phyloP scores from a whole-genome alignment of 1,284 basidiomycete species.

The Exsudoporus floridanus region DNA sequence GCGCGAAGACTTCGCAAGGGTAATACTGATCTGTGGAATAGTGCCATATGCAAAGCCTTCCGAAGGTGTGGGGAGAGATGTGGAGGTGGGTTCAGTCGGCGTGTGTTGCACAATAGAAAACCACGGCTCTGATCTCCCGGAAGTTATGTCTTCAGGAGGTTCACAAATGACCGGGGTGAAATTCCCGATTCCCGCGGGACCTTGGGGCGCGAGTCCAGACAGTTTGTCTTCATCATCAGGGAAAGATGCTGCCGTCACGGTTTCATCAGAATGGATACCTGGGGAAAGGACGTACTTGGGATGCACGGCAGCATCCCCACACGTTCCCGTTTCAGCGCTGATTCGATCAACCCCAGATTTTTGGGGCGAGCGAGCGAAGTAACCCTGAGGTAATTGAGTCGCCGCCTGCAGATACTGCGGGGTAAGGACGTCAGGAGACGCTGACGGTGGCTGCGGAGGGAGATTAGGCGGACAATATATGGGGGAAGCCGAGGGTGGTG shows the following conservation, averaged over 20 bases:
- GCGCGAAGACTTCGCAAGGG: conserved; percentile 31
- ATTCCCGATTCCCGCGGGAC: conserved; percentile 28
- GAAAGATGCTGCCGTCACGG: conserved; percentile 22
- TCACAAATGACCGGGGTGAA: conserved; percentile 32
- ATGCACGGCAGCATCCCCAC: conserved; percentile 18
- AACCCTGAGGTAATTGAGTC: conserved; percentile 31
- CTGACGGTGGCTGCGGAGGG: conserved; percentile 15
- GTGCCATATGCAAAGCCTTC: conserved; percentile 15
- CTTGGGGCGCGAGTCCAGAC: conserved; percentile 16
- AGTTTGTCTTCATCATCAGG: conserved; percentile 10
- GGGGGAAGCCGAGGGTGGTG: conserved; percentile 15
- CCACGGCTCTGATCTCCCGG: conserved; percentile 21
- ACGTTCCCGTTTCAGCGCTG: conserved; percentile 6
- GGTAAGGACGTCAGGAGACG: conserved; percentile 19
- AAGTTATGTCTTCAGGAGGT: conserved; percentile 30
- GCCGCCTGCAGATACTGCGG: conserved; percentile 26
- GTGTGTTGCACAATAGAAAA: conserved; percentile 11
- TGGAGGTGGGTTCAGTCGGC: conserved; percentile 6
- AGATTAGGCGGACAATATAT: conserved; percentile 12
- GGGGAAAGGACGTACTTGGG: conserved; percentile 20
- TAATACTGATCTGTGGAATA: conserved; percentile 33
- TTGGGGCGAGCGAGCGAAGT: conserved; percentile 19
- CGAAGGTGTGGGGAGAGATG: conserved; percentile 13
- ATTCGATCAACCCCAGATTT: conserved; percentile 34
- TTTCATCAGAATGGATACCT: conserved; percentile 12